phyloP scores from a whole-genome alignment of 108 stramenopile species.

The Pinguiococcus pyrenoidosus region DNA sequence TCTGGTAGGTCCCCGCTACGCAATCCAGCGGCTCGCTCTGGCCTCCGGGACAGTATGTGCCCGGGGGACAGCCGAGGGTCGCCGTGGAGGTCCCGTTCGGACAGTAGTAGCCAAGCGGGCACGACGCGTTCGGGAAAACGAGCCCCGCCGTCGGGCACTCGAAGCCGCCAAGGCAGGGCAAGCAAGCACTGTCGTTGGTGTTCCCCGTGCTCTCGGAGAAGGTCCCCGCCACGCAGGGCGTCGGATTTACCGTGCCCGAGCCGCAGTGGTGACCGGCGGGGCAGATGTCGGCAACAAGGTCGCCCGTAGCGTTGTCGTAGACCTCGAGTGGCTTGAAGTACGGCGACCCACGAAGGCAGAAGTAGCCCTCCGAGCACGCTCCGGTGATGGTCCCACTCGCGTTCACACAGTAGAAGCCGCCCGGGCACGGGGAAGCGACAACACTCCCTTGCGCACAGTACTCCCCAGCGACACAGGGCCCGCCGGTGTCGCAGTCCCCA shows the following conservation, averaged over 20 bases:
- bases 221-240: slow-evolving; percentile 26
- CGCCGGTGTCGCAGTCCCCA: slow-evolving; percentile 14
- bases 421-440: slow-evolving; percentile 1
- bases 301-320: background rate
- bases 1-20: slow-evolving; percentile 14
- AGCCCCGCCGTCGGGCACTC: slow-evolving; percentile 5
- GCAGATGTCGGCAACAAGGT: slow-evolving; percentile 19
- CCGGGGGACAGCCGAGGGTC: slow-evolving; percentile 18
- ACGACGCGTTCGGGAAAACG: slow-evolving; percentile 8
- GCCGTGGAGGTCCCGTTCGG: slow-evolving; percentile 20
- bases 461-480: slow-evolving; percentile 15
- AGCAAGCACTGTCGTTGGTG: slow-evolving; percentile 6
- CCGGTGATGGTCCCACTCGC: slow-evolving; percentile 23
- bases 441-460: slow-evolving; percentile 20
- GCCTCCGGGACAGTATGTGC: slow-evolving; percentile 21
- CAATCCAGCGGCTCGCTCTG: slow-evolving; percentile 18
- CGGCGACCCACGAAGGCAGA: slow-evolving; percentile 13
- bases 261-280: slow-evolving; percentile 39
- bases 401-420: slow-evolving; percentile 13
- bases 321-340: slow-evolving; percentile 4
- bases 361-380: slow-evolving; percentile 19
- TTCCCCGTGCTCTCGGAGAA: slow-evolving; percentile 8
- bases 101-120: slow-evolving; percentile 35
- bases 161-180: slow-evolving; percentile 13
- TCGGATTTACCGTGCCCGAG: slow-evolving; percentile 14